phyloP scores from a whole-genome alignment of 257 asterid species.

The Lantana camara region DNA sequence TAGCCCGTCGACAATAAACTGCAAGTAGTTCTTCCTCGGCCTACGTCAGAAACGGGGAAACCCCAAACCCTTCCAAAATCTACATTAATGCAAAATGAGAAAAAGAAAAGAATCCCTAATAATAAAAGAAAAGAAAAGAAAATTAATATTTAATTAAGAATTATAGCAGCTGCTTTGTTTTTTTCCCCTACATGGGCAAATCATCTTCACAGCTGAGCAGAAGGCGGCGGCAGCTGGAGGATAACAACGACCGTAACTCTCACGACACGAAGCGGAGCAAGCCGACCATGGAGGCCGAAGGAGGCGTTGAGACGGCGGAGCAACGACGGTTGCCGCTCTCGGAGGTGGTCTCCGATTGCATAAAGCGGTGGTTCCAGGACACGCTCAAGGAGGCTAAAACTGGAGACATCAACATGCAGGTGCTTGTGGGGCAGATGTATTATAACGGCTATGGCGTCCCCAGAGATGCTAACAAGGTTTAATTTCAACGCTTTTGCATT shows the following conservation, averaged over 20 bases:
- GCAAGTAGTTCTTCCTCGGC: background rate
- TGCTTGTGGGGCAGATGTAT: slow-evolving; percentile 77
- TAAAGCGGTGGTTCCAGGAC: slow-evolving; percentile 69
- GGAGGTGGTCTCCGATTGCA: slow-evolving; percentile 67
- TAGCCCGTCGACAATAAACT: background rate
- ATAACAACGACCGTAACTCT: slow-evolving; percentile 9
- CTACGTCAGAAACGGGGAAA: background rate
- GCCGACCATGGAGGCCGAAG: slow-evolving; percentile 35
- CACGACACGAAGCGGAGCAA: slow-evolving; percentile 20
- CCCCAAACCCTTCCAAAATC: slow-evolving; percentile 12
- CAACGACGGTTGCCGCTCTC: slow-evolving; percentile 47
- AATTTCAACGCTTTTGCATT: slow-evolving; percentile 1
- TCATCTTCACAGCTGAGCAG: slow-evolving; percentile 26
- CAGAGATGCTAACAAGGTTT: slow-evolving; percentile 61
- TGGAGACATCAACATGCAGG: slow-evolving; percentile 83
- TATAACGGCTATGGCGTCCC: slow-evolving; percentile 62
- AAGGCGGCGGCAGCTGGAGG: slow-evolving; percentile 32
- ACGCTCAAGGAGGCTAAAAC: slow-evolving; percentile 73
- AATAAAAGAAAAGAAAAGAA: background rate
- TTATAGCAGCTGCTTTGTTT: background rate
- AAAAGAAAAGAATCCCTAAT: background rate
- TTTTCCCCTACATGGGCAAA: slow-evolving; percentile 27
- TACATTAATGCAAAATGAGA: background rate
- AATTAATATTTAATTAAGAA: background rate
- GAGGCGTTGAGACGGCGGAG: slow-evolving; percentile 29